Conservation (phyloP, 768 basidiomycete species). For the Hericium rajendrae region DNA sequence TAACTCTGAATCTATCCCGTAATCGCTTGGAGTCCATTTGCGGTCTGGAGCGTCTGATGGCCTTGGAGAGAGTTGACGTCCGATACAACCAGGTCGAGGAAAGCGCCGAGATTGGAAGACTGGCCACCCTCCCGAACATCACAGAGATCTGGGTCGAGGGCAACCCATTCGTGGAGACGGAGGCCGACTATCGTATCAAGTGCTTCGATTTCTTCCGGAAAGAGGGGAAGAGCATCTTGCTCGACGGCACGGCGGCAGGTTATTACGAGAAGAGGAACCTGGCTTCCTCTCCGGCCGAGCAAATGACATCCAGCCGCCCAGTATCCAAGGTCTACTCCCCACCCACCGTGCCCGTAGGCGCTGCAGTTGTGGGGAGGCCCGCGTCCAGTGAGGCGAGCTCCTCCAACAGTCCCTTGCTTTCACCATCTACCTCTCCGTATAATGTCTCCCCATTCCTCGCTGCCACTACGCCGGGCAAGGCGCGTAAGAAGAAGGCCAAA, state of each 20-base stretch:
- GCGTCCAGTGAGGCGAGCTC: constrained; percentile 7
- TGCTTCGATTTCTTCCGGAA: constrained; percentile 81
- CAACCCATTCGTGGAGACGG: constrained; percentile 70
- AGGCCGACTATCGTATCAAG: constrained; percentile 59
- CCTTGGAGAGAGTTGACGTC: constrained; percentile 79
- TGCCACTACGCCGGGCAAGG: constrained; percentile 28
- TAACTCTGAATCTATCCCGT: constrained; percentile 67
- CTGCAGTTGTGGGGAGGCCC: constrained; percentile 6
- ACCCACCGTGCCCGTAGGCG: constrained; percentile 49
- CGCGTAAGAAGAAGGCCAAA: constrained; percentile 48
- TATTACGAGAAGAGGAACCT: constrained; percentile 64
- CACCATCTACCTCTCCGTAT: constrained; percentile 31
- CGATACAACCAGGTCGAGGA: constrained; percentile 75
- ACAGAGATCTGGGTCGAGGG: constrained; percentile 75
- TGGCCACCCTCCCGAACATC: constrained; percentile 73
- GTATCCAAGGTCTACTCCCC: constrained; percentile 46
- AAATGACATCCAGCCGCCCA: constrained; percentile 41
- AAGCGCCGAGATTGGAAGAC: constrained; percentile 72
- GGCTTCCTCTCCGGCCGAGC: constrained; percentile 36
- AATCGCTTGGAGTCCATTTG: constrained; percentile 94
- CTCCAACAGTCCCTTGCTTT: constrained; percentile 19
- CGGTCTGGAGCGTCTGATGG: constrained; percentile 82
- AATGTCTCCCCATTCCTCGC: constrained; percentile 36
- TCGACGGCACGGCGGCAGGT: constrained; percentile 67
- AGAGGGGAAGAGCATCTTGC: constrained; percentile 67